Base-by-base conservation (phyloP, 305 asterid species). In the Fraxinus sp. region DNA sequence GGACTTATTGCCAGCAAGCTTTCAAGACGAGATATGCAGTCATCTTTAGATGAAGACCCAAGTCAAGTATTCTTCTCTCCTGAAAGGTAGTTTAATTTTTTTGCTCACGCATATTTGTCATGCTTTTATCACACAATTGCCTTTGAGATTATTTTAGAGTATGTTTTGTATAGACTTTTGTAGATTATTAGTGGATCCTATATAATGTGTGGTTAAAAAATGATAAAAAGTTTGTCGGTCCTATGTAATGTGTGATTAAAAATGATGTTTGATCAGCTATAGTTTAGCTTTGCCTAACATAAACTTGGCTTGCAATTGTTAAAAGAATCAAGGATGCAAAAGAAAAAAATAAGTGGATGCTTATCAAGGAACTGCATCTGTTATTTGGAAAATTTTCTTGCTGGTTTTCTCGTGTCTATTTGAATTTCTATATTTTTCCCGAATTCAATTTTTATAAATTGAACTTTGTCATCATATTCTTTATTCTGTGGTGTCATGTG, bases 1-100 rank as follows among this genome's bases (percentile, higher is more conserved):
- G 99, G 99, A 79, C 93, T 95, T 77, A 91, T 95, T 88, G 90
- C 94, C 85, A 95, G 99, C 96, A 95, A 95, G 89, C 99, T 94
- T 85, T 95, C 99, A 41, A 91, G 97, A 79, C 92, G 85, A 80
- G 99, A 95, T 81, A 85, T 92, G 97, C 97, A 90, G 85, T 83
- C 90, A 86, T 73, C 89, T 82, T 59, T 74, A n/a, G 89, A 90
- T 83, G 99, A 91, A 84, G 98, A 93, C 86, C 70, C 84, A 16
- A 87, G 88, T 83, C 94, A 95, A 20, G 41, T 92, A 81, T 84
- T 74, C 87, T 95, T 95, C 89, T 94, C 91, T 79, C 97, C 99
- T 22, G 95, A 91, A 81, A 95, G 98, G 99, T 94, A 84, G 80
- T 35, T 72, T 35, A 78, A 22, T 59, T 59, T 18, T 20, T 22